phyloP scores from a whole-genome alignment of 2,329 filamentous ascomycete genomes.

The Trichophaea hybrida region DNA sequence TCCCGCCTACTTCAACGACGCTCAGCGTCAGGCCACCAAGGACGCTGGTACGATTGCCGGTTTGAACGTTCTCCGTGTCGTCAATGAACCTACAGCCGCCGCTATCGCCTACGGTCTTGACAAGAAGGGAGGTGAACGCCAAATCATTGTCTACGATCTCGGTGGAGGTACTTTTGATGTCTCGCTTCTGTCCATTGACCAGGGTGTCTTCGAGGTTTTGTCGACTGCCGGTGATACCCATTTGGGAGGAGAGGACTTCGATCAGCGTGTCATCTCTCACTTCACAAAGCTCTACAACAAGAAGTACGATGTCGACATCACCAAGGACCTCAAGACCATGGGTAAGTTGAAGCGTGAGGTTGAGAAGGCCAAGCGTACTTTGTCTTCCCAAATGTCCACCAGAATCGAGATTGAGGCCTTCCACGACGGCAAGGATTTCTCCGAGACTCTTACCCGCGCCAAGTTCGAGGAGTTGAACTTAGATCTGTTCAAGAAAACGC shows the following conservation, averaged over 20 bases:
- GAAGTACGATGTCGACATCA: conserved; percentile 84
- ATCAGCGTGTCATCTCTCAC: conserved; percentile 92
- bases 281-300: conserved; percentile 98
- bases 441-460: conserved; percentile 91
- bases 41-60: conserved; percentile 84
- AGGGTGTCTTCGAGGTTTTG: conserved; percentile 87
- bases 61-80: conserved; percentile 86
- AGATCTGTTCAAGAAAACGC: conserved; percentile 97
- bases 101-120: conserved; percentile 89
- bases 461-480: conserved; percentile 99
- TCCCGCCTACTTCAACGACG: conserved; percentile 96
- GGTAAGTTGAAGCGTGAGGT: conserved; percentile 99
- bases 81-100: conserved; percentile 92
- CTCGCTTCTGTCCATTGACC: conserved; percentile 77
- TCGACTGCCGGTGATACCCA: conserved; percentile 94
- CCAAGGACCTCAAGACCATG: conserved; percentile 94
- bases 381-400: conserved; percentile 85
- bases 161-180: conserved; percentile 94
- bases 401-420: conserved; percentile 95
- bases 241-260: conserved; percentile 96
- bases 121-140: conserved; percentile 68
- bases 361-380: conserved; percentile 97
- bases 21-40: conserved; percentile 93
- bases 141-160: conserved; percentile 87
- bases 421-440: conserved; percentile 94